A percentile compares a stretch with the other conserved stretches of the same genome.
These are phyloP conservation scores for Mallotus repandus DNA, from an alignment of 441 rosid genomes.

Conservation along the genomic window DNA sequence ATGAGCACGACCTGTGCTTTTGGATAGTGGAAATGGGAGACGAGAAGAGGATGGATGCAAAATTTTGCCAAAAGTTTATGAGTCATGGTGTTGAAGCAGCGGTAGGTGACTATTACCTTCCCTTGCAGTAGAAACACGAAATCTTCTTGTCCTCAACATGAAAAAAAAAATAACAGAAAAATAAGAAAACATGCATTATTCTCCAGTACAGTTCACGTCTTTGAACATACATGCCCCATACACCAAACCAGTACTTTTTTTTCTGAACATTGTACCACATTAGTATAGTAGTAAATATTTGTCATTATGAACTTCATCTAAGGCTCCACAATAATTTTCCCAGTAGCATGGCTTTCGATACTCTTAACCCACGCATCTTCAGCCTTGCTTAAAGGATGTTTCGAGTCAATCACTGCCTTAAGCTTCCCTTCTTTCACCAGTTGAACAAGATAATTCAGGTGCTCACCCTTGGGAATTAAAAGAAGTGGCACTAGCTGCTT, in stretches of 20 bases:
- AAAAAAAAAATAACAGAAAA: too few relatives aligned
- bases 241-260: too few relatives aligned
- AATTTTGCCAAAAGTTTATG: too few relatives aligned
- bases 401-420: constrained; percentile 63
- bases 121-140: too few relatives aligned
- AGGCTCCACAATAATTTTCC: constrained; percentile 71
- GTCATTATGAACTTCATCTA: constrained; percentile 16
- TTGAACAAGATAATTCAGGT: constrained; percentile 46
- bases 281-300: background rate
- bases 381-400: constrained; percentile 55
- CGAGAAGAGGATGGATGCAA: too few relatives aligned
- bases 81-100: too few relatives aligned
- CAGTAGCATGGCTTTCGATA: constrained; percentile 71
- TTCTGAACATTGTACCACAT: too few relatives aligned
- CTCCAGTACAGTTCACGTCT: too few relatives aligned
- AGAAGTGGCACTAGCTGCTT: constrained; percentile 60
- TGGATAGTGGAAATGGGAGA: too few relatives aligned
- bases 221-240: background rate
- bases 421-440: constrained; percentile 62
- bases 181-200: background rate
- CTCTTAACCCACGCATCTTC: constrained; percentile 79
- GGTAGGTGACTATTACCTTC: too few relatives aligned
- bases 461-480: constrained; percentile 42
- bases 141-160: constrained; percentile 17
- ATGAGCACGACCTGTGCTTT: too few relatives aligned